These are phyloP conservation scores for Erysimum cheiri DNA, from an alignment of 441 rosid genomes.

Conservation along the genomic window DNA sequence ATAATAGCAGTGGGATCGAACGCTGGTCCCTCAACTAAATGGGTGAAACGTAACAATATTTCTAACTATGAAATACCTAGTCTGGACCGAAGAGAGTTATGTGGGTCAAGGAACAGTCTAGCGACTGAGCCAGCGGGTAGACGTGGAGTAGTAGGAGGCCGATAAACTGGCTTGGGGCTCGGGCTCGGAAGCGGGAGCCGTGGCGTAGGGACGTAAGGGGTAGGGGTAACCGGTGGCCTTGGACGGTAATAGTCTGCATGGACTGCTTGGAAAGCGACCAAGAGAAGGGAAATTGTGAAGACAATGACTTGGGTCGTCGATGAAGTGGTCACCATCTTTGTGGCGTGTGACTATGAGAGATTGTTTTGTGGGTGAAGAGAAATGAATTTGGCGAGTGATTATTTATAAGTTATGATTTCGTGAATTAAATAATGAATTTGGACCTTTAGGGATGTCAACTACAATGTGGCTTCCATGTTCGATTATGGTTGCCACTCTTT, in stretches of 20 bases:
- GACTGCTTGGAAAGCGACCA: constrained; percentile 41
- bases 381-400: constrained; percentile 23
- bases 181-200: constrained; percentile 23
- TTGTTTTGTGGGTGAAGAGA: constrained; percentile 32
- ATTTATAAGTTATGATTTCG: constrained; percentile 23
- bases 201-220: constrained; percentile 34
- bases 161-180: constrained; percentile 35
- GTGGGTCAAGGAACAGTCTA: constrained; percentile 63
- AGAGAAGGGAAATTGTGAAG: constrained; percentile 43
- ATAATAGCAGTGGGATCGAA: too few species aligned
- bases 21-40: not conserved
- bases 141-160: constrained; percentile 31
- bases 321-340: constrained; percentile 37
- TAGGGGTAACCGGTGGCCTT: constrained; percentile 37
- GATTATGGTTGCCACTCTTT: constrained; percentile 71
- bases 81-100: constrained; percentile 51
- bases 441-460: constrained; percentile 41
- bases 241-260: constrained; percentile 44
- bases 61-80: constrained; percentile 31
- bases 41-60: not conserved
- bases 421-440: constrained; percentile 15
- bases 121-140: constrained; percentile 42
- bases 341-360: constrained; percentile 23
- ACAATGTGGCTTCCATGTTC: constrained; percentile 89
- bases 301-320: constrained; percentile 32